A percentile compares a stretch with the other conserved stretches of the same genome.
Evolutionary conservation across 768 basidiomycete species (phyloP).

Genomic region (Mycena haematopus): DNA sequence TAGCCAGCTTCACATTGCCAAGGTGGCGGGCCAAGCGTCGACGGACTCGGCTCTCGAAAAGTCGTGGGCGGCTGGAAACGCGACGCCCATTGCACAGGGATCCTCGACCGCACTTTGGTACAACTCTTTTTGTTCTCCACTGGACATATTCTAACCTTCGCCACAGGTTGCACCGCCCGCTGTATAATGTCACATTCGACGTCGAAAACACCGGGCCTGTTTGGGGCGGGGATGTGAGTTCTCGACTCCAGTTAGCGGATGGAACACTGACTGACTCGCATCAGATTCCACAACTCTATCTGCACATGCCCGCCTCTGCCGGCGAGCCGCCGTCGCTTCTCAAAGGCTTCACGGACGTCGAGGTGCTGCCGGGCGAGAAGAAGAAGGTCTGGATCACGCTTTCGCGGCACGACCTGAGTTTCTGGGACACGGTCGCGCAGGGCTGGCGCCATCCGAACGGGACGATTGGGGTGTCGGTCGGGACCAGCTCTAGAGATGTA

Average conservation of each 20-base stretch:
- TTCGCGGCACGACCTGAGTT: constrained; percentile 72
- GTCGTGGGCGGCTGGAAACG: constrained; percentile 66
- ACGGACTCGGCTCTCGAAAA: constrained; percentile 45
- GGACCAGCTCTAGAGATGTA: constrained; percentile 71
- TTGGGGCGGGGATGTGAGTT: constrained; percentile 68
- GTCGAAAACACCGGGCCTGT: constrained; percentile 69
- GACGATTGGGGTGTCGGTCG: constrained; percentile 65
- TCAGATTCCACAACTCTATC: constrained; percentile 77
- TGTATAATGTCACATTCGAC: constrained; percentile 65
- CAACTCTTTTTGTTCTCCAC: background rate
- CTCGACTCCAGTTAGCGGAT: background rate
- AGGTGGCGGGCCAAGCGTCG: constrained; percentile 46
- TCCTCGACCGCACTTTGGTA: constrained; percentile 69
- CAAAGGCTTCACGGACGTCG: constrained; percentile 71
- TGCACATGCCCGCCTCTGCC: constrained; percentile 67
- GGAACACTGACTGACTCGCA: background rate
- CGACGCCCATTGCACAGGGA: constrained; percentile 61
- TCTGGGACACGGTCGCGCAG: constrained; percentile 79
- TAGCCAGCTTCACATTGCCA: constrained; percentile 56
- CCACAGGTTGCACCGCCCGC: constrained; percentile 70
- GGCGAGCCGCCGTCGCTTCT: constrained; percentile 76
- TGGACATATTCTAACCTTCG: too few relatives aligned
- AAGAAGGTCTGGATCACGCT: constrained; percentile 59
- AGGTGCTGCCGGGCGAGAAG: constrained; percentile 54
- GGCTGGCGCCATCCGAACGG: constrained; percentile 78